Base-by-base conservation (phyloP, 495 filamentous ascomycete genomes). In the Chaetomium cochliodes region DNA sequence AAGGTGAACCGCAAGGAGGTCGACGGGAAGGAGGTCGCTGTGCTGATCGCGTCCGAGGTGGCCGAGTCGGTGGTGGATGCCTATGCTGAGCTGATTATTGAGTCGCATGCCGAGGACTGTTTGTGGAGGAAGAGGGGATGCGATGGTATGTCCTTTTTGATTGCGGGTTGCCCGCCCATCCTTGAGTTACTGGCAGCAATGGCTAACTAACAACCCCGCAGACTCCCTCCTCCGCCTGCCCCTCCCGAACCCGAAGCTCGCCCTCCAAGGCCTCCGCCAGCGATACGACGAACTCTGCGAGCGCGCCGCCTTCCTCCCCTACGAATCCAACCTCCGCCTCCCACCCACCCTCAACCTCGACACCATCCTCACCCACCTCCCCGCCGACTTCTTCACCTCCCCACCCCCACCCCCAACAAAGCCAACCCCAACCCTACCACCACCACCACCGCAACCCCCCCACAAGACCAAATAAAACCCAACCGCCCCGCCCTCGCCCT, bases 41-140 rank as follows among this genome's bases (percentile, higher is more conserved):
- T 81, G 39, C 67, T 80, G 64, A 73, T 79, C 7, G 77, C 77
- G 33, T 75, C 75, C 13, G 80, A 84, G 65, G 81, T 86, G 49
- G 87, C 88, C 57, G 78, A 87, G 42, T 86, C 84, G 52, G 78
- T 98, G 25, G 89, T 96, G n/a, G 82, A 90, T 42, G 86, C 87
- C 66, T 97, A 96, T 68, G 75, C 77, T 7, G 84, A 85, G 47
- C 77, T 90, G 71, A 85, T 97, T 53, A 76, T 89, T 23, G 83
- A 84, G n/a, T 87, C 85, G 28, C 94, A 98, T 73, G 82, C 85
- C n/a, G 88, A 90, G 60, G 85, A 83, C 64, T 98, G 94, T 74
- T 82, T 92, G 15, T 98, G 96, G 96, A 82, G 89, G 67, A 88
- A 84, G 76, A 86, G 84, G 60, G 90, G 91, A 18, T 96, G 92